phyloP scores from a whole-genome alignment of 805 yeast species.

The Candida ortonii region DNA sequence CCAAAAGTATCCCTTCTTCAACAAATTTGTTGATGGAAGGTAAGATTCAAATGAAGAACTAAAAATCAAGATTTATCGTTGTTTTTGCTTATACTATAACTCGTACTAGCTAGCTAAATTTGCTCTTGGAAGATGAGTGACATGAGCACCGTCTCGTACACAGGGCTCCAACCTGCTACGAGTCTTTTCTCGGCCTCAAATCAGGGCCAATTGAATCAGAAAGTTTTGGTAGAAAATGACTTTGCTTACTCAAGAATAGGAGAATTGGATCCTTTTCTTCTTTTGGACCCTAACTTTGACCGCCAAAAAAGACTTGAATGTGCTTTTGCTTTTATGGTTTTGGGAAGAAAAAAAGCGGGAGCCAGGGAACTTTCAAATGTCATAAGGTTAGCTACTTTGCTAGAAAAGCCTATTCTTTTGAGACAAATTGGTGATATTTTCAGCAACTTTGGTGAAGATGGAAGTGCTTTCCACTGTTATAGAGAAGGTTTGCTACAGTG shows the following conservation, averaged over 20 bases:
- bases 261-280: constrained; percentile 5
- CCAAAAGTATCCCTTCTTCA: too few species aligned
- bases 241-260: constrained; percentile 15
- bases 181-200: constrained; percentile 19
- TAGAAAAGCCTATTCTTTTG: constrained; percentile 12
- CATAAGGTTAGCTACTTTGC: constrained; percentile 12
- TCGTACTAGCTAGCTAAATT: constrained; percentile 10
- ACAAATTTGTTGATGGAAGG: too few species aligned
- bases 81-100: too few species aligned
- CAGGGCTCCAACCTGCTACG: constrained; percentile 18
- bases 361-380: constrained; percentile 20
- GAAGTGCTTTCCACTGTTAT: constrained; percentile 16
- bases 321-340: constrained; percentile 18
- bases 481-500: constrained; percentile 18
- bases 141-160: constrained; percentile 15
- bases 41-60: too few species aligned
- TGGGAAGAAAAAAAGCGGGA: constrained; percentile 18
- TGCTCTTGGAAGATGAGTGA: constrained; percentile 17
- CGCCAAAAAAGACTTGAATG: constrained; percentile 10
- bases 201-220: constrained; percentile 16
- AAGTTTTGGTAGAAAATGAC: constrained; percentile 13
- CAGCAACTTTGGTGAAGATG: constrained; percentile 12
- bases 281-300: constrained; percentile 15
- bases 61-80: too few species aligned
- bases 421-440: constrained; percentile 17